Conservation (phyloP, 805 yeast genomes). For the Monosporozyma siamensis region DNA sequence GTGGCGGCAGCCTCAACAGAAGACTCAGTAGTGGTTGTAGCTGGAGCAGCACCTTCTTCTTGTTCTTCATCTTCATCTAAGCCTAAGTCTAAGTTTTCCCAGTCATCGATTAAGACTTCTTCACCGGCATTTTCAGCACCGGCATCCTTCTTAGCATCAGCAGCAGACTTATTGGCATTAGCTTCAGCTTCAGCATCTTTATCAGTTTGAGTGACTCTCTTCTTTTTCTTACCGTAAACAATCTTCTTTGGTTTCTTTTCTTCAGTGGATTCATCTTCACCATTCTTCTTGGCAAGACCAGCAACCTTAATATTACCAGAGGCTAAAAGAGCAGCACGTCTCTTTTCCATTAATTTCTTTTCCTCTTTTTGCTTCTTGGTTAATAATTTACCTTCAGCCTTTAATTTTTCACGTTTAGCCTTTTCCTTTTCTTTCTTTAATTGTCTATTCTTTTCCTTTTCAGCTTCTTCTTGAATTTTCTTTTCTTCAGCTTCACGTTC, state of each 20-base stretch:
- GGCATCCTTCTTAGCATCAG: conserved; percentile 18
- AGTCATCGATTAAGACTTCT: conserved; percentile 66
- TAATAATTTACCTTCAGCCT: conserved; percentile 90
- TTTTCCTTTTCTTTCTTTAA: conserved; percentile 82
- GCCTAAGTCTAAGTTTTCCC: conserved; percentile 66
- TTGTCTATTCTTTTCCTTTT: conserved; percentile 47
- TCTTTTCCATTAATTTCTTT: conserved; percentile 73
- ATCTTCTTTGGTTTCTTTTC: conserved; percentile 55
- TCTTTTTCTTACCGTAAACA: conserved; percentile 66
- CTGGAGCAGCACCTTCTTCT: conserved; percentile 16
- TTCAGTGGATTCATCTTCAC: conserved; percentile 11
- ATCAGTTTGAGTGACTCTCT: conserved; percentile 30
- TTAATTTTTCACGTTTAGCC: conserved; percentile 79
- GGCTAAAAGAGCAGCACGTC: conserved; percentile 76
- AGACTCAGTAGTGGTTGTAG: conserved; percentile 20
- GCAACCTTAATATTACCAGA: conserved; percentile 66
- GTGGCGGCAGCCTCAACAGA: no score
- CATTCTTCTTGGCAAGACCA: conserved; percentile 43
- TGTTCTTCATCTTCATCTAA: conserved; percentile 39
- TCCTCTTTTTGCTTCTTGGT: conserved; percentile 95
- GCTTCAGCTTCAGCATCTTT: conserved; percentile 5
- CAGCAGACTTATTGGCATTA: conserved; percentile 20
- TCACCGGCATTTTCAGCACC: conserved; percentile 35
- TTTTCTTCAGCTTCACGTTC: conserved; percentile 43
- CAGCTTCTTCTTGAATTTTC: conserved; percentile 35